Percentiles rank a stretch among this genome's conserved stretches.
Conservation (phyloP, 2,329 filamentous ascomycete genomes). For the Nigrograna mackinnonii region DNA sequence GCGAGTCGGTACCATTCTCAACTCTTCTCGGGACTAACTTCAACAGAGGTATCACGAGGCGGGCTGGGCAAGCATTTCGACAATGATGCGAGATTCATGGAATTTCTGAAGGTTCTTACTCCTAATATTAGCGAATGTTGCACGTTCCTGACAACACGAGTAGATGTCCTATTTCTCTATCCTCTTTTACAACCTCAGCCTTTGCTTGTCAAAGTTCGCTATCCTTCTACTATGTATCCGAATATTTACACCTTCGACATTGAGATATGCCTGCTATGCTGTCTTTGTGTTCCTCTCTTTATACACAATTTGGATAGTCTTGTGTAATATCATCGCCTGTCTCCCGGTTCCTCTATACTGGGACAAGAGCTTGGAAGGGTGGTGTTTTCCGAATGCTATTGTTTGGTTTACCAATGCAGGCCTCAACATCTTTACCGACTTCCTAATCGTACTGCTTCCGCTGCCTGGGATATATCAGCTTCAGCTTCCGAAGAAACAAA, state of each 20-base stretch:
- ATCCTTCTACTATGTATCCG: conserved; percentile 10
- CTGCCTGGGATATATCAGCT: conserved; percentile 43
- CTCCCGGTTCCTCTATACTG: conserved; percentile 5
- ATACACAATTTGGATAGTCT: conserved; percentile 5
- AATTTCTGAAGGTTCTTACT: background rate
- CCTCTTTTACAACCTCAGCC: conserved; percentile 10
- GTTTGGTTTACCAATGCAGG: conserved; percentile 21
- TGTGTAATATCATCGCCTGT: conserved; percentile 5
- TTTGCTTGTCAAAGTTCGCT: conserved; percentile 8
- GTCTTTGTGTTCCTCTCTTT: conserved; percentile 5
- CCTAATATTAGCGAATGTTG: background rate
- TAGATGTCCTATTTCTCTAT: conserved; percentile 6
- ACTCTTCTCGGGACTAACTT: too few species aligned
- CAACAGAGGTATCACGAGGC: conserved; percentile 1
- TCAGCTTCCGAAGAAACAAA: conserved; percentile 21
- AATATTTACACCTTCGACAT: conserved; percentile 1
- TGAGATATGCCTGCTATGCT: conserved; percentile 3
- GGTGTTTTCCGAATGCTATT: conserved; percentile 6
- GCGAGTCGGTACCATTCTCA: too few species aligned
- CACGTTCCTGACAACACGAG: background rate
- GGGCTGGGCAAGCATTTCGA: conserved; percentile 1
- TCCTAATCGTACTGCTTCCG: conserved; percentile 40
- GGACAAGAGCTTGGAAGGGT: conserved; percentile 6
- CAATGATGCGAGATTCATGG: background rate
- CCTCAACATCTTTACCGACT: conserved; percentile 36